A percentile compares a stretch with the other conserved stretches of the same genome.
These are phyloP conservation scores for Suhomyces canberraensis DNA, from an alignment of 805 yeast species.

Conservation along the genomic window DNA sequence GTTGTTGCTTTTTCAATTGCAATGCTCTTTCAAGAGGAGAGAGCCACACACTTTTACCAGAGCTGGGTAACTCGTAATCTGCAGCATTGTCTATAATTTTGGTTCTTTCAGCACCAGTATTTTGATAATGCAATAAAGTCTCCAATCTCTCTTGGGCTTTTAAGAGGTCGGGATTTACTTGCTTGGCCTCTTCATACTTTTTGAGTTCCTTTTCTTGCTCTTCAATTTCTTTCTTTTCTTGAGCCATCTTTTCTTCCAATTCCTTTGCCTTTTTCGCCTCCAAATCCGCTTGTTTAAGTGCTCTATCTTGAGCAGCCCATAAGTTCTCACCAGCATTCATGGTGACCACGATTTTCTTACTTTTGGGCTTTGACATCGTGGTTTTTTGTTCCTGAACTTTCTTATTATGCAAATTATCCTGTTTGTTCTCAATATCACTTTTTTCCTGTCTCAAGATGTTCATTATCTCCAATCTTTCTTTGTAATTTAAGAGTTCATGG, in stretches of 20 bases:
- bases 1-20: constrained; percentile 82
- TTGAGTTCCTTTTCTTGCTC: constrained; percentile 45
- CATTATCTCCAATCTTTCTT: constrained; percentile 60
- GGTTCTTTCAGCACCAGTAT: constrained; percentile 84
- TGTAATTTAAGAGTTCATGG: constrained; percentile 53
- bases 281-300: constrained; percentile 58
- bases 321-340: constrained; percentile 59
- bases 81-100: constrained; percentile 89
- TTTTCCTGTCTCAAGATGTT: constrained; percentile 54
- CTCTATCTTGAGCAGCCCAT: constrained; percentile 64
- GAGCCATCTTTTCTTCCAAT: constrained; percentile 15
- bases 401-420: constrained; percentile 16
- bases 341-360: constrained; percentile 48
- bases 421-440: constrained; percentile 21
- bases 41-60: constrained; percentile 66
- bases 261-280: constrained; percentile 25
- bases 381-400: constrained; percentile 13
- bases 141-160: constrained; percentile 75
- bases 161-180: constrained; percentile 54
- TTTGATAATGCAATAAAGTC: constrained; percentile 74
- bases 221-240: constrained; percentile 31
- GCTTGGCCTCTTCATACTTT: constrained; percentile 37
- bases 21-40: constrained; percentile 83
- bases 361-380: neutral
- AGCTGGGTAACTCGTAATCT: constrained; percentile 68